phyloP scores from a whole-genome alignment of 208 protist species.

The Wallacemonas sp. region DNA sequence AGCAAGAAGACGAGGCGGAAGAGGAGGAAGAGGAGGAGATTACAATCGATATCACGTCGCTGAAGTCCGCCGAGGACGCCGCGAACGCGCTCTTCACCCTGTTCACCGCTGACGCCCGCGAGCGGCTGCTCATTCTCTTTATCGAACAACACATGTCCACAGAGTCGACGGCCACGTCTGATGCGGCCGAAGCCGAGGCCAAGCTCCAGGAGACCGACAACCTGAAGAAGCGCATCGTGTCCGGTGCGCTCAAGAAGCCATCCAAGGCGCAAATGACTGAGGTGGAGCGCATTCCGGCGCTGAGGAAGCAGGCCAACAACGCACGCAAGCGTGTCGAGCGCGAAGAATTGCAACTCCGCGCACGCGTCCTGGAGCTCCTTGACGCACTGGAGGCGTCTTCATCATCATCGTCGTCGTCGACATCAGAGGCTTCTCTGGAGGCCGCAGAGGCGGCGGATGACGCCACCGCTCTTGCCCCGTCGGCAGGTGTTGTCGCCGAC shows the following conservation, averaged over 20 bases:
- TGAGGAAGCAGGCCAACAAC: constrained; percentile 26
- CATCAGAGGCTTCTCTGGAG: constrained; percentile 6
- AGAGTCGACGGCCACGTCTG: constrained; percentile 1
- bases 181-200: constrained; percentile 22
- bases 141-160: constrained; percentile 15
- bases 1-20: constrained; percentile 8
- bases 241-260: constrained; percentile 24
- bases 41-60: neutral
- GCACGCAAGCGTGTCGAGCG: constrained; percentile 20
- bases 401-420: neutral
- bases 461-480: too few species aligned
- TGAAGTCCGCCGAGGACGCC: constrained; percentile 19
- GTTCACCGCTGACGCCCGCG: constrained; percentile 13
- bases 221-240: constrained; percentile 30
- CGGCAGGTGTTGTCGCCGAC: too few species aligned
- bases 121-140: constrained; percentile 23
- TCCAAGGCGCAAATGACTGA: constrained; percentile 43
- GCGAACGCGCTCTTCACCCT: constrained; percentile 9
- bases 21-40: constrained; percentile 15
- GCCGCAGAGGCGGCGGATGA: constrained; percentile 14
- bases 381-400: constrained; percentile 6
- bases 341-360: constrained; percentile 18
- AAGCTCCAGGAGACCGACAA: constrained; percentile 23
- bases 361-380: constrained; percentile 16
- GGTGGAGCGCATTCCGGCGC: constrained; percentile 25